Base-by-base conservation (phyloP, 2,329 filamentous ascomycete genomes). In the Phaeoacremonium minimum region DNA sequence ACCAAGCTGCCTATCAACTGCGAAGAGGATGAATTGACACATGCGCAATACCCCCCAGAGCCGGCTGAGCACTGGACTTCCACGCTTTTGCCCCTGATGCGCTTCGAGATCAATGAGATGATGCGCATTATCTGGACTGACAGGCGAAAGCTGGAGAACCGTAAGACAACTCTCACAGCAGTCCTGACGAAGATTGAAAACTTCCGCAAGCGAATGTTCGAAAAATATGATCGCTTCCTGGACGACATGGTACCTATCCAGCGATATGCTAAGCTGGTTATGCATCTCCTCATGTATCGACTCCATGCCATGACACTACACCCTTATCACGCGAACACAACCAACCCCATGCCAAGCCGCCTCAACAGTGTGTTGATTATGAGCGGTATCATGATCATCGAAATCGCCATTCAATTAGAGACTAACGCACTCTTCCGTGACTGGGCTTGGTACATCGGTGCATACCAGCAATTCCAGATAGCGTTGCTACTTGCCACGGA, bases 61-160 rank as follows among this genome's bases (percentile, higher is more conserved):
- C 65, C 76, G 32, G 63, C 64, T 12, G 65, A 71, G 14, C 55
- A 63, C 28, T 89, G 81, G 70, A 87, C 85, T 0, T 77, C 83
- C 30, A 78, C 78, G 55, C 83, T 84, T 4, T 68, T 86, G 19
- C 66, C 75, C 3, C 67, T 83, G 7, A 82, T 89, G 46, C 75
- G 85, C 2, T 83, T 86, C 45, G 83, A 88, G 53, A 76, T 79
- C 53, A 80, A 79, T 50, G 83, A 88, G 56, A 83, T 88, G 71
- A 79, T 81, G 58, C 76, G 84, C 12, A 68, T 73, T 37, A 68
- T 87, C 33, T 87, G 82, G 80, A 62, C 73, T n/a, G 83, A 88
- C 52, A 70, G 84, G 30, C 70, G 79, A 16, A 73, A 76, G 36
- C 62, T 87, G 11, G 80, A 86, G 47, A 68, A 65, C 33, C 73